phyloP scores from a whole-genome alignment of 106 monocot species.

The Dactylorhiza incarnata region DNA sequence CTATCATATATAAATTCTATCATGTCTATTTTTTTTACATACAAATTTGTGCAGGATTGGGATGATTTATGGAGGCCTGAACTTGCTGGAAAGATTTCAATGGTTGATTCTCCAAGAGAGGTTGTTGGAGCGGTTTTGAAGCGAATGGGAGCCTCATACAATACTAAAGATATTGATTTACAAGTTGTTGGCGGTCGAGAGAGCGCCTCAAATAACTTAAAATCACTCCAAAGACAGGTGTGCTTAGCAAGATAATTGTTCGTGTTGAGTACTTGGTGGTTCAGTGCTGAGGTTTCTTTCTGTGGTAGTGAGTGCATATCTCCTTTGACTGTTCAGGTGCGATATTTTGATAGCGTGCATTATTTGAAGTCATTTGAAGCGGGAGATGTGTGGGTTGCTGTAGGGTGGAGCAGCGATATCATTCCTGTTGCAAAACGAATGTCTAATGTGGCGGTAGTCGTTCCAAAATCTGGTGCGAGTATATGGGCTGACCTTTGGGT shows the following conservation, averaged over 20 bases:
- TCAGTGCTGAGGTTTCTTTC: neutral
- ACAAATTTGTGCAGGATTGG: slow-evolving; percentile 63
- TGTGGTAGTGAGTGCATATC: neutral
- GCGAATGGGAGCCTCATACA: slow-evolving; percentile 86
- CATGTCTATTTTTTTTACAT: neutral
- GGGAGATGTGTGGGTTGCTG: slow-evolving; percentile 96
- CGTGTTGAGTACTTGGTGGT: neutral
- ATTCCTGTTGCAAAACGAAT: slow-evolving; percentile 78
- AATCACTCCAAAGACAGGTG: slow-evolving; percentile 74
- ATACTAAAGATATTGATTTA: slow-evolving; percentile 59
- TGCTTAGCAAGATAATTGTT: neutral
- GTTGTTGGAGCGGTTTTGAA: slow-evolving; percentile 86
- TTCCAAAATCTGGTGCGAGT: slow-evolving; percentile 90
- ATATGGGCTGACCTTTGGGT: slow-evolving; percentile 97
- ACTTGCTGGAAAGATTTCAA: slow-evolving; percentile 79
- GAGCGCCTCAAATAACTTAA: slow-evolving; percentile 45
- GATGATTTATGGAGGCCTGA: slow-evolving; percentile 89
- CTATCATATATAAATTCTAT: neutral
- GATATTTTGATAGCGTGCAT: slow-evolving; percentile 66
- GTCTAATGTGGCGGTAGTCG: slow-evolving; percentile 79
- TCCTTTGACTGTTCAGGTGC: slow-evolving; percentile 35
- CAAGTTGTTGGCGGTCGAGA: slow-evolving; percentile 69
- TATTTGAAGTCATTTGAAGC: slow-evolving; percentile 78
- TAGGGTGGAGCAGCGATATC: slow-evolving; percentile 93
- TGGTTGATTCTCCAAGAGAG: slow-evolving; percentile 93